phyloP scores from a whole-genome alignment of 2,329 filamentous ascomycete genomes.

The Grosmannia penicillata region DNA sequence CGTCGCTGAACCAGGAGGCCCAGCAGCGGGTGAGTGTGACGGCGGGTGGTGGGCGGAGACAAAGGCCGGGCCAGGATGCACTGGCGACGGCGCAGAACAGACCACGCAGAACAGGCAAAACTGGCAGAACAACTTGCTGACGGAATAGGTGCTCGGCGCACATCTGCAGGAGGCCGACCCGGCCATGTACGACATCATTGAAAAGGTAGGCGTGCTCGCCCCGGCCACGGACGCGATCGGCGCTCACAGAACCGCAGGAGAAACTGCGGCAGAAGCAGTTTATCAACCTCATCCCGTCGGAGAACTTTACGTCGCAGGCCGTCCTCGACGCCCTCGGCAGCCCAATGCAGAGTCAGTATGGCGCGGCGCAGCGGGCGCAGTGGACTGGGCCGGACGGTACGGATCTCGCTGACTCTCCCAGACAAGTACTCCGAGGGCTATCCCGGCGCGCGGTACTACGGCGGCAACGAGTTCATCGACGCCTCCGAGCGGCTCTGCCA shows the following conservation, averaged over 20 bases:
- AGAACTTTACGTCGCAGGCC: slow-evolving; percentile 90
- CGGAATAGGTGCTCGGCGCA: slow-evolving; percentile 56
- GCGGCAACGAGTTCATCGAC: slow-evolving; percentile 93
- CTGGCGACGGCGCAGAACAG: too few relatives aligned
- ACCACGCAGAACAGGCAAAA: too few relatives aligned
- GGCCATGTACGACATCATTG: slow-evolving; percentile 73
- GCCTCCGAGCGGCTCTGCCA: slow-evolving; percentile 81
- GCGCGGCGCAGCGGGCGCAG: neutral
- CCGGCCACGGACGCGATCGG: too few relatives aligned
- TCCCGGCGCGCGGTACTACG: slow-evolving; percentile 90
- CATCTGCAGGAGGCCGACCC: slow-evolving; percentile 76
- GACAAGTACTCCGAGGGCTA: slow-evolving; percentile 99
- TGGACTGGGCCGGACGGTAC: too few relatives aligned
- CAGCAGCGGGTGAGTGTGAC: slow-evolving; percentile 27
- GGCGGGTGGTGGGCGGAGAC: too few relatives aligned
- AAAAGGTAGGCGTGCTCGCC: slow-evolving; percentile 52
- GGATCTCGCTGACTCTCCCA: too few relatives aligned
- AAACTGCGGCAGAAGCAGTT: slow-evolving; percentile 95
- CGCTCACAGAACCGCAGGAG: slow-evolving; percentile 41
- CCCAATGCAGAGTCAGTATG: slow-evolving; percentile 73
- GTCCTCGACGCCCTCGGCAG: slow-evolving; percentile 84
- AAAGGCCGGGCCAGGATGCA: too few relatives aligned
- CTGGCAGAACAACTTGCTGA: too few relatives aligned
- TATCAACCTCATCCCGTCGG: slow-evolving; percentile 90
- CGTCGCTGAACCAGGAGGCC: slow-evolving; percentile 34